These are phyloP conservation scores for Decorospora gaudefroyi DNA, from an alignment of 2,329 filamentous ascomycete species.

Conservation along the genomic window DNA sequence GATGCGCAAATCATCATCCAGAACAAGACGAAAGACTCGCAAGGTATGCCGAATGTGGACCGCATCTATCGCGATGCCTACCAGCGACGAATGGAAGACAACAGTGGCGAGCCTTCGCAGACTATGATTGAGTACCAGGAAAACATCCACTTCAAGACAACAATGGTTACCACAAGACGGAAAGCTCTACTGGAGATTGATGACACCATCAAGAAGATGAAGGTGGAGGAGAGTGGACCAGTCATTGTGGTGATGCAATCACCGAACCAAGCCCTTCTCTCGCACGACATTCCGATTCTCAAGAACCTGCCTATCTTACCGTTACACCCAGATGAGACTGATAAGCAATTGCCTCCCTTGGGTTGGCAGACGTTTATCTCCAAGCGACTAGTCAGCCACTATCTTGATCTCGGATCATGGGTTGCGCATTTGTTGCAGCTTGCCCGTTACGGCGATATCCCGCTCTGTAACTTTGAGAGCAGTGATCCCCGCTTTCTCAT, in stretches of 20 bases:
- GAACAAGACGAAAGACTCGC: slow-evolving; percentile 77
- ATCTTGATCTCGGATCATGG: slow-evolving; percentile 91
- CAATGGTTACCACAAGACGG: slow-evolving; percentile 83
- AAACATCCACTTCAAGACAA: slow-evolving; percentile 80
- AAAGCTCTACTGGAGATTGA: slow-evolving; percentile 88
- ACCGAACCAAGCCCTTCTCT: slow-evolving; percentile 75
- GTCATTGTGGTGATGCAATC: slow-evolving; percentile 89
- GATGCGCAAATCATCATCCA: slow-evolving; percentile 89
- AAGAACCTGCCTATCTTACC: slow-evolving; percentile 83
- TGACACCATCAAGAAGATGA: slow-evolving; percentile 87
- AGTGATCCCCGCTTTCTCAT: slow-evolving; percentile 96
- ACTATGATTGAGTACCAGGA: slow-evolving; percentile 86
- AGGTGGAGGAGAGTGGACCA: slow-evolving; percentile 78
- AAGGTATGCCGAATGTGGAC: slow-evolving; percentile 86
- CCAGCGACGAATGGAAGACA: slow-evolving; percentile 66
- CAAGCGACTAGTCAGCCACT: slow-evolving; percentile 83
- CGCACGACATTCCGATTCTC: slow-evolving; percentile 82
- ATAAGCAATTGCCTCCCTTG: slow-evolving; percentile 85
- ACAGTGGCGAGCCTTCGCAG: slow-evolving; percentile 72
- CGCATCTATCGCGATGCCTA: slow-evolving; percentile 84
- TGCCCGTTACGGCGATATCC: slow-evolving; percentile 89
- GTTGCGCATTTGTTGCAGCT: slow-evolving; percentile 84
- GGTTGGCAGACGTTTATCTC: slow-evolving; percentile 93
- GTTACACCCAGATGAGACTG: slow-evolving; percentile 78
- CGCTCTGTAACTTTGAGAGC: slow-evolving; percentile 90